These are phyloP conservation scores for Chaetomium strumarium DNA, from an alignment of 2,329 filamentous ascomycete species.

Conservation along the genomic window DNA sequence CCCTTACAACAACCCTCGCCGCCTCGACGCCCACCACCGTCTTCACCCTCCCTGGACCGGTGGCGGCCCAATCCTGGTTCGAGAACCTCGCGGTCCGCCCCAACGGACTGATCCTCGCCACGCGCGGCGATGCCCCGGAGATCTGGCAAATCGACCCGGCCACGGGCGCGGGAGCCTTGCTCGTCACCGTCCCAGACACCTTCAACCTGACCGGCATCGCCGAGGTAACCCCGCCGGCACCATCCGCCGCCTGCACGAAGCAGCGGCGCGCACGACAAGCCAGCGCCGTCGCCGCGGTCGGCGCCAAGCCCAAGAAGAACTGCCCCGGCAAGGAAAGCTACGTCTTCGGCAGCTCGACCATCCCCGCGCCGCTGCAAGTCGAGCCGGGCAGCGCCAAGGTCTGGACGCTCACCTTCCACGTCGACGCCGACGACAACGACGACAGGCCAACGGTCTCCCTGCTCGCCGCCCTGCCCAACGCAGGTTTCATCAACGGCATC, in stretches of 20 bases:
- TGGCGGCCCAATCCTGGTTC: constrained; percentile 10
- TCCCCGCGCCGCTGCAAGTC: constrained; percentile 9
- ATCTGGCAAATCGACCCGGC: constrained; percentile 20
- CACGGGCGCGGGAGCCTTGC: background rate
- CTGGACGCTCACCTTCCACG: constrained; percentile 8
- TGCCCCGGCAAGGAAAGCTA: constrained; percentile 1
- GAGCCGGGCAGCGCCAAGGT: constrained; percentile 11
- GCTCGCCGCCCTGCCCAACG: constrained; percentile 9
- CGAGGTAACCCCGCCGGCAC: constrained; percentile 2
- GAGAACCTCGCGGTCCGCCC: constrained; percentile 20
- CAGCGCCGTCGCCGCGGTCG: no score
- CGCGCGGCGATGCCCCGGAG: constrained; percentile 17
- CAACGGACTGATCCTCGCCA: constrained; percentile 19
- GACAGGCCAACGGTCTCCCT: constrained; percentile 3
- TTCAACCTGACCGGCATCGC: constrained; percentile 18
- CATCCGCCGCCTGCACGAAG: no score
- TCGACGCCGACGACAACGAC: background rate
- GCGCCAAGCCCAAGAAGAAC: background rate
- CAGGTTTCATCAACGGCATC: constrained; percentile 16
- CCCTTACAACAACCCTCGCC: background rate
- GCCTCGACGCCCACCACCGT: background rate
- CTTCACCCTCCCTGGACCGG: constrained; percentile 7
- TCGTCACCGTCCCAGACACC: constrained; percentile 10
- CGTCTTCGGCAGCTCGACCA: constrained; percentile 13
- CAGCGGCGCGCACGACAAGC: no score